Evolutionary conservation across 2,329 filamentous ascomycete genomes (phyloP), one percentile per base, ranked within the genome.

Genomic region (Cordyceps militaris): DNA sequence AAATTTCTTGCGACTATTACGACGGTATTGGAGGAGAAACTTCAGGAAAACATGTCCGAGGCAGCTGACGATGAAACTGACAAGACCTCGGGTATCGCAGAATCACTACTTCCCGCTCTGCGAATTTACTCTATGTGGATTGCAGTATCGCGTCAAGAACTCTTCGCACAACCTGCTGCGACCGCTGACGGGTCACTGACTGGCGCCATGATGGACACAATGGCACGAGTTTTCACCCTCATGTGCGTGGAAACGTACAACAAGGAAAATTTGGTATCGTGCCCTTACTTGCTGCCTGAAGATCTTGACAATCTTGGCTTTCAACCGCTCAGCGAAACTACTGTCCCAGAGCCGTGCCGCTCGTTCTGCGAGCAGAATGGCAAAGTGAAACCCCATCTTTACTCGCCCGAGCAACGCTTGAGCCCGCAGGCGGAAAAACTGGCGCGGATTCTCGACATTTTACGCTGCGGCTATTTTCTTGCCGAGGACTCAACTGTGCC

Each of bases 1-100:
- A 87, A 87, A 53, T 90, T 87, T 10, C 87, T 95, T 65, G 82
- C 86, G 57, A 81, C 82, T 1, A 77, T 96, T 32, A 80, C 92
- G 47, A 84, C 87, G 54, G 75, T 87, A 28, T 76, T 96, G 36
- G 77, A 86, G 61, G 79, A 82, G n/a, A 86, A 91, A 64, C 76
- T 96, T 3, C 80, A 61, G 32, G 58, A 65, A 26, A 64, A 61
- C n/a, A 61, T 64, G 10, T 53, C 56, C 43, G 61, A 65, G 6
- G 57, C 60, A 2, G 60, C 59, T 38, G 57, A 64, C 13, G 64
- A 66, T 14, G 61, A 64, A 21, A 56, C 58, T 4, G 62, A 68
- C 34, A 67, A 70, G 55, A 72, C 76, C 43, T 71, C 70, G 11
- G 62, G 72, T 9, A 63, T 70, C 7, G 65, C 77, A 14, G 71